These are phyloP conservation scores for Curvularia sp. DNA, from an alignment of 2,329 filamentous ascomycete genomes.

Conservation along the genomic window DNA sequence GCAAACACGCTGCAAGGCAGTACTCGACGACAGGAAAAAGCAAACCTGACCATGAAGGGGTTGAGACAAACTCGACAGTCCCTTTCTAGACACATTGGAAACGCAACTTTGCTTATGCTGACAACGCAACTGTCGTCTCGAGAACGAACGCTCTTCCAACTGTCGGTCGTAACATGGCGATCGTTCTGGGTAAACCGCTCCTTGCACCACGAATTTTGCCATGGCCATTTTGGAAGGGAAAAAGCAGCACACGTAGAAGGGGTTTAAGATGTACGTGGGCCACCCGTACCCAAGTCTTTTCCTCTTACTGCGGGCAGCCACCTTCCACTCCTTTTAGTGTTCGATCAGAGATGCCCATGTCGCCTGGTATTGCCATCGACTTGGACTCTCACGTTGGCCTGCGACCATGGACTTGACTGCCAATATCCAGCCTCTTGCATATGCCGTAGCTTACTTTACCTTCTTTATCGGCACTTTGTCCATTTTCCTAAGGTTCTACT, in stretches of 20 bases:
- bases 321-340: not conserved
- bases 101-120: not conserved
- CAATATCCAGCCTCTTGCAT: constrained; percentile 5
- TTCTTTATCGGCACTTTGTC: constrained; percentile 7
- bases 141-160: not conserved
- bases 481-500: constrained; percentile 8
- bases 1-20: not conserved
- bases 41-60: not conserved
- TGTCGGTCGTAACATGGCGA: not conserved
- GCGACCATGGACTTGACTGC: not conserved
- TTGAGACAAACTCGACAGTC: not conserved
- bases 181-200: not conserved
- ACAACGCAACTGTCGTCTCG: not conserved
- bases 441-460: constrained; percentile 1
- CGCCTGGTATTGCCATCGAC: not conserved
- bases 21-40: constrained; percentile 1
- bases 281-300: not conserved
- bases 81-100: constrained; percentile 2
- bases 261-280: not conserved
- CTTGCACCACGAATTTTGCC: not conserved
- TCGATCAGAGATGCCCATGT: not conserved
- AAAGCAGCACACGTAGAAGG: not conserved
- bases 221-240: not conserved
- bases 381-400: not conserved
- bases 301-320: not conserved